phyloP scores from a whole-genome alignment of 148 eudicot genomes.

The Suaeda aralocaspica region DNA sequence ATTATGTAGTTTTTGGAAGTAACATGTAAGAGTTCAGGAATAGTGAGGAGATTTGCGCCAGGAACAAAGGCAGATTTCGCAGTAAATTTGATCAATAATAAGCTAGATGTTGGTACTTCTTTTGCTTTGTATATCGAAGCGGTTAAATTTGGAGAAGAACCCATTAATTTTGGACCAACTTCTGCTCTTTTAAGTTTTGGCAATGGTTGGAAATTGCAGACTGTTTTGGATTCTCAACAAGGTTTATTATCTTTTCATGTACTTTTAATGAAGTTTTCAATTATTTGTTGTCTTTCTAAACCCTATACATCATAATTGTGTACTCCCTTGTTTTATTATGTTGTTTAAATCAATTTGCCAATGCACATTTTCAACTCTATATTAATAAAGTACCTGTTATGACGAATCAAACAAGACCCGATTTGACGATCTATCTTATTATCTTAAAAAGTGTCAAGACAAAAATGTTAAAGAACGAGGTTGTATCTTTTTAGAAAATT shows the following conservation, averaged over 20 bases:
- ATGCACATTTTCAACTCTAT: too few species aligned
- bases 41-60: constrained; percentile 51
- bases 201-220: constrained; percentile 72
- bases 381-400: too few species aligned
- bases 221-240: constrained; percentile 41
- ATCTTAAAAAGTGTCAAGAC: too few species aligned
- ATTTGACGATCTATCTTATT: too few species aligned
- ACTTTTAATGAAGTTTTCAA: too few species aligned
- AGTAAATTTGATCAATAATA: constrained; percentile 57
- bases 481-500: too few species aligned
- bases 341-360: too few species aligned
- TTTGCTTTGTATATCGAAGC: constrained; percentile 62
- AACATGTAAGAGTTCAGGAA: constrained; percentile 57
- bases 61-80: constrained; percentile 85
- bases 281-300: background rate
- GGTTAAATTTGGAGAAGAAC: constrained; percentile 69
- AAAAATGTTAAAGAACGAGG: too few species aligned
- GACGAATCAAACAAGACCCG: too few species aligned
- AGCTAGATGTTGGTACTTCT: constrained; percentile 37
- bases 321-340: too few species aligned
- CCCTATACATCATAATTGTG: too few species aligned
- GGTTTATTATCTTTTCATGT: constrained; percentile 31
- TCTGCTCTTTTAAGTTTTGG: constrained; percentile 58
- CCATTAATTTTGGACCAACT: constrained; percentile 72
- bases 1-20: constrained; percentile 77